Base-by-base conservation (phyloP, 257 asterid genomes). In the Eucommia ulmoides region DNA sequence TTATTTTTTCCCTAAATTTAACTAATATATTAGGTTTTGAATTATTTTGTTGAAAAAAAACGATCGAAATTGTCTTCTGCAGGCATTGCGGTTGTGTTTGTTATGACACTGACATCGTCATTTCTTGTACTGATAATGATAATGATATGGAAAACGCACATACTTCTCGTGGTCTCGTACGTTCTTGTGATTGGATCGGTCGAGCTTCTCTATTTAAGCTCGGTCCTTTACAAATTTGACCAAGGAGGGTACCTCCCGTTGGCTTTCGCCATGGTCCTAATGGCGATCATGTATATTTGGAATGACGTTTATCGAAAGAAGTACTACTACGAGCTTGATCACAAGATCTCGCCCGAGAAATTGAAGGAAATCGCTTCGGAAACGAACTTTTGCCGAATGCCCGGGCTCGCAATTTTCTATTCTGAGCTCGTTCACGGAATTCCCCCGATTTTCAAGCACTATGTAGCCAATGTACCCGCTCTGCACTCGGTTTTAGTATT, bases 351-450 rank as follows among this genome's bases (percentile, higher is more conserved):
- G 0, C 71, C 76, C 0, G 81, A 68, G 12, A 45, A 41, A 16
- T 42, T 78, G 1, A 62, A 53, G 24, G 75, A 71, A 21, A 38
- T 66, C 0, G 42, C 71, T 0, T 42, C 17, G 0, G 53, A 67
- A 0, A 62, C 68, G 2, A 59, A 24, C 5, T 50, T 65, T 1
- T 61, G 23, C 8, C 69, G 83, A 1, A 14, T 78, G n/a, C 78
- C 73, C 0, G 88, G 93, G 14, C 63, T 81, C 0, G 84, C 84
- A 2, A 49, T 81, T 19, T 78, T 78, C 52, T 78, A 81, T 35
- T 75, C 82, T 0, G 93, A 75, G 48, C 67, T 81, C 8, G 88
- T 78, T 0, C 84, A 81, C 1, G 93, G 88, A 2, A 81, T 81
- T 16, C 93, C 88, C 0, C 88, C 82, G 0, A 78, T 81, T 12